Evolutionary conservation across 306 rosid species (phyloP), one percentile per base, ranked within the genome.

Genomic region (Rosa chinensis): DNA sequence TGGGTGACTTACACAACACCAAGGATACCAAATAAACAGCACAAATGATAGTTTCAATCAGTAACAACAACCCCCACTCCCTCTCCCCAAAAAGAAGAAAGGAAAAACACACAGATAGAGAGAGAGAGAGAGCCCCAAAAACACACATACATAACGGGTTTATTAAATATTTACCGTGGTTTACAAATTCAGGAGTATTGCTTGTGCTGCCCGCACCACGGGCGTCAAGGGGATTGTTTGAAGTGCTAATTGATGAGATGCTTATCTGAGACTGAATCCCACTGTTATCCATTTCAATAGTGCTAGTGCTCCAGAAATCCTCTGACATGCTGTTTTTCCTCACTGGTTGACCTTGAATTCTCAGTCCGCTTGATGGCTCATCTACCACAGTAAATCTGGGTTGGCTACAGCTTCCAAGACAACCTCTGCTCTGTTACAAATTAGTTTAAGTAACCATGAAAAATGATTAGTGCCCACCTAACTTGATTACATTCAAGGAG

Each of bases 401-500:
- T 59, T 86, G 78, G 74, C 83, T 73, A 85, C 79, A 81, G 88
- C 90, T 83, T 85, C 97, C 96, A 82, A 86, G 81, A 84, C 98
- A 90, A 86, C 99, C 90, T 86, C 99, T 95, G 97, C 77, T 87
- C 99, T 92, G 97, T 92, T 91, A 68, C 89, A 91, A 89, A 85
- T 84, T 70, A 85, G 90, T 87, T 90, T 73, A 76, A 76, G 79
- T 63, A 79, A 84, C 85, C 89, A 77, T 75, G 79, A 70, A 79
- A 75, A 89, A 42, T 85, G 91, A 91, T 89, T 79, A 87, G 62
- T 78, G 84, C 89, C 37, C 63, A 55, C 68, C 44, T 72, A 81
- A 80, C 81, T 72, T 39, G 47, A 55, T 66, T 62, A 50, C 28
- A 74, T 25, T 72, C 77, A 66, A 63, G 64, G 49, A 52, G 28